Base-by-base conservation (phyloP, 2,329 filamentous ascomycete genomes). In the Diplocarpon mali region DNA sequence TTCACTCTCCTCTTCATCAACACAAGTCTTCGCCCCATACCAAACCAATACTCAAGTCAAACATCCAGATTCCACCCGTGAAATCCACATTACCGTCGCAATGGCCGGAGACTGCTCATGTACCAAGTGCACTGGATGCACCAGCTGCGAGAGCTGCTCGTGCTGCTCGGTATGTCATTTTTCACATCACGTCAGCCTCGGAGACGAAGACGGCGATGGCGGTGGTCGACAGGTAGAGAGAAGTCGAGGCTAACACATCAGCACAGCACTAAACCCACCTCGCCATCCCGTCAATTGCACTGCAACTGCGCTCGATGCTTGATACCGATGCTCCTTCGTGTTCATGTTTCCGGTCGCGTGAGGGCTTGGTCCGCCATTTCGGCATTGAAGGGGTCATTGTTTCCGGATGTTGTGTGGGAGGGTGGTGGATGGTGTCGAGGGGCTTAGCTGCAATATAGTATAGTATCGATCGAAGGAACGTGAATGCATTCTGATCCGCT, bases 111-210 rank as follows among this genome's bases (percentile, higher is more conserved):
- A 48, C 41, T 46, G 43, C 28, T 40, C 43, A 35, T 51, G 47
- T 35, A 6, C 43, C 8, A 30, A 36, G n/a, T 51, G 46, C 38
- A 39, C 38, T 17, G 28, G 32, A 20, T 49, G 44, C 41, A 31
- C 27, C 32, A 38, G 29, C 16, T 51, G 49, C 42, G 29, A 30
- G 7, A 36, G 38, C 35, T 51, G 49, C 44, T 43, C 44, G 20
- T 51, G 49, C 46, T 51, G 49, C 49, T 17, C 40, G 37, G 49
- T 47, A 44, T n/a, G 49, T 47, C 31, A 11, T 14, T 28, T 28
- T 29, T 29, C 24, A 27, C n/a, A 12, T 14, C 10, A 2, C 3
- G 31, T 30, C n/a, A 27, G 6, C 6, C 7, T 16, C 13, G 15
- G 16, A 2, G 20, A 20, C 5, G 9, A 12, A 24, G 20, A 3